Evolutionary conservation across 768 basidiomycete genomes (phyloP), one percentile per base, ranked within the genome.

Genomic region (Crucibulum laeve): DNA sequence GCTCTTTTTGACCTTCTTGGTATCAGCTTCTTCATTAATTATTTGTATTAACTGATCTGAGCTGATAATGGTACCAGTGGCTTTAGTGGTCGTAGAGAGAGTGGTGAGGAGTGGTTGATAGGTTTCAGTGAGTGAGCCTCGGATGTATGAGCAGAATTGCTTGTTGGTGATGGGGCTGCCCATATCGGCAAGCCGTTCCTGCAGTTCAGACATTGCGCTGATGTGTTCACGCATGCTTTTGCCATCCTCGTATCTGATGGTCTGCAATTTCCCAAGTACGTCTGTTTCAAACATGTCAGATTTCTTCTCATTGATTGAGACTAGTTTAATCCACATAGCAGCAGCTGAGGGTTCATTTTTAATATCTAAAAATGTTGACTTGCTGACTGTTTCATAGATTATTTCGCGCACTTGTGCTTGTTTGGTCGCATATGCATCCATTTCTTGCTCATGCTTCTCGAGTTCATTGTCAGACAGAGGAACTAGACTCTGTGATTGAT

Each of bases 181-280:
- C 17, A 38, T 52, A 21, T 47, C 46, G 28, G 41, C 23, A 11
- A 51, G 45, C 7, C 33, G 50, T 62, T 53, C 56, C 70, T 76
- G 77, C 10, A 54, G 24, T 36, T 54, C 48, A 5, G 21, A 35
- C 45, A 58, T 50, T 4, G 25, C 23, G 7, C 49, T 19, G 13
- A 59, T 36, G 15, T 57, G 56, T 17, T 18, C 11, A 1, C 43
- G 43, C 48, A 59, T 51, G 34, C 49, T 48, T 14, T 48, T 43
- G 19, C 45, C 50, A 25, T 51, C 48, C 10, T 23, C 17, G 43
- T 49, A 60, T 3, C 50, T 44, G 15, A 56, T 40, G 21, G 15
- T 51, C 24, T 50, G 50, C 14, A 63, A 44, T 19, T 56, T 51
- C 11, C 53, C 48, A 34, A 57, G 50, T 4, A 48, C 49, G 41